Percentiles rank a stretch among this genome's conserved stretches.
Evolutionary conservation across 1,284 basidiomycete species (phyloP).

Genomic region (Tremellales sp.): DNA sequence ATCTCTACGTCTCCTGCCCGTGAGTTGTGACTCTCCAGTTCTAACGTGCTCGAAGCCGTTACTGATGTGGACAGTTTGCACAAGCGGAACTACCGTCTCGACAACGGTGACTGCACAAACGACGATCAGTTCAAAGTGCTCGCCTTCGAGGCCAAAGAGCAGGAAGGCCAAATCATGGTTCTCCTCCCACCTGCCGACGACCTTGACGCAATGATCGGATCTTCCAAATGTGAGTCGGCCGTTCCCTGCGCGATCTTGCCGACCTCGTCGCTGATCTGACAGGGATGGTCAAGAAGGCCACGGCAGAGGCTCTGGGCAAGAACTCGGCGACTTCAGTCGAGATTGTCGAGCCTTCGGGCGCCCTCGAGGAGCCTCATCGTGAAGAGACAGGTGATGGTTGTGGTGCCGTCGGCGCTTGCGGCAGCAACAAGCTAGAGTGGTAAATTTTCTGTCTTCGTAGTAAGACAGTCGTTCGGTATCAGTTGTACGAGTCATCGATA

Average conservation of each 20-base stretch:
- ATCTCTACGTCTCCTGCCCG: slow-evolving; percentile 42
- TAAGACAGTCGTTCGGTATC: too few species aligned
- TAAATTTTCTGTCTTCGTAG: too few species aligned
- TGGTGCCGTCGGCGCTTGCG: neutral
- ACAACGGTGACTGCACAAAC: slow-evolving; percentile 60
- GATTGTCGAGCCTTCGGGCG: slow-evolving; percentile 47
- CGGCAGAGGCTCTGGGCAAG: slow-evolving; percentile 52
- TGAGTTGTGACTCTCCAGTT: slow-evolving; percentile 28
- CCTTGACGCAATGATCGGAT: slow-evolving; percentile 64
- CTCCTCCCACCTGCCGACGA: slow-evolving; percentile 58
- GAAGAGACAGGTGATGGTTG: neutral
- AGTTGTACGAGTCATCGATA: too few species aligned
- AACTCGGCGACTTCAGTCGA: slow-evolving; percentile 51
- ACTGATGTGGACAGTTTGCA: slow-evolving; percentile 61
- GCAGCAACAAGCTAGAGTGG: neutral
- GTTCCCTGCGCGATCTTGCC: slow-evolving; percentile 4
- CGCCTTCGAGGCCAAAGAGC: slow-evolving; percentile 60
- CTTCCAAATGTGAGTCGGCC: slow-evolving; percentile 60
- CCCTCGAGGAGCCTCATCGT: slow-evolving; percentile 1
- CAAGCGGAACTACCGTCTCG: slow-evolving; percentile 65
- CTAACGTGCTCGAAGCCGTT: slow-evolving; percentile 6
- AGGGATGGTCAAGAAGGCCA: slow-evolving; percentile 51
- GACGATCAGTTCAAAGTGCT: slow-evolving; percentile 63
- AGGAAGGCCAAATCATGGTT: slow-evolving; percentile 54
- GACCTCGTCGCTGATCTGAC: slow-evolving; percentile 2